A percentile compares a stretch with the other conserved stretches of the same genome.
These are phyloP conservation scores for Reticulascus tulasneorum DNA, from an alignment of 2,329 filamentous ascomycete genomes.

Conservation along the genomic window DNA sequence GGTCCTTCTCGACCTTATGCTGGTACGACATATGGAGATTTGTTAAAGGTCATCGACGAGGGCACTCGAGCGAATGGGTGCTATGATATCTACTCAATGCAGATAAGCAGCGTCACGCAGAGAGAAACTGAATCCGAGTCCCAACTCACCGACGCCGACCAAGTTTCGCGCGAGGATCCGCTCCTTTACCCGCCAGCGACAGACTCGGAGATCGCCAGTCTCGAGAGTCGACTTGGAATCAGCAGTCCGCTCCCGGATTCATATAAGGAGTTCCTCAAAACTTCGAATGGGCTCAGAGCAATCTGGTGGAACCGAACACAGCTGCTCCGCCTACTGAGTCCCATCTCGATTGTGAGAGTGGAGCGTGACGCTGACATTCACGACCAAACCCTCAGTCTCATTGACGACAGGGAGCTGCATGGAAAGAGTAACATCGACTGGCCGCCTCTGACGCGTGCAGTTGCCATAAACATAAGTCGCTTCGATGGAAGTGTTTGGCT, in stretches of 20 bases:
- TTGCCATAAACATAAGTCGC: not conserved
- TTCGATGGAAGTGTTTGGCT: constrained; percentile 1
- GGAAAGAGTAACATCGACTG: not conserved
- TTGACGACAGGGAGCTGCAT: not conserved
- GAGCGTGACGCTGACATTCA: not conserved
- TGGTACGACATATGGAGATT: not conserved
- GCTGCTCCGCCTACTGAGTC: constrained; percentile 1
- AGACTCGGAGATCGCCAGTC: not conserved
- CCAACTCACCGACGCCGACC: constrained; percentile 2
- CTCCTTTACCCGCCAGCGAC: not conserved
- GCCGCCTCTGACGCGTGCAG: not conserved
- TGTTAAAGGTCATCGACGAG: constrained; percentile 1
- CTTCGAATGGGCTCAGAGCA: constrained; percentile 1
- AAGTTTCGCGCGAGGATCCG: not conserved
- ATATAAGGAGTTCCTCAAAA: constrained; percentile 1
- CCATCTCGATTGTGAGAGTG: not conserved
- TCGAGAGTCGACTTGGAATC: not conserved
- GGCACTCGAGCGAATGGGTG: not conserved
- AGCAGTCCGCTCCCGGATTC: not conserved
- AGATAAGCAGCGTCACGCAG: no score
- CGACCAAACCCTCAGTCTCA: not conserved
- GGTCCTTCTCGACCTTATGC: not conserved
- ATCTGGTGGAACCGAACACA: constrained; percentile 3
- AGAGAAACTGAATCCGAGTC: no score
- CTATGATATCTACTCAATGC: no score